Conservation (phyloP, 768 basidiomycete species). For the Obba rivulosa region DNA sequence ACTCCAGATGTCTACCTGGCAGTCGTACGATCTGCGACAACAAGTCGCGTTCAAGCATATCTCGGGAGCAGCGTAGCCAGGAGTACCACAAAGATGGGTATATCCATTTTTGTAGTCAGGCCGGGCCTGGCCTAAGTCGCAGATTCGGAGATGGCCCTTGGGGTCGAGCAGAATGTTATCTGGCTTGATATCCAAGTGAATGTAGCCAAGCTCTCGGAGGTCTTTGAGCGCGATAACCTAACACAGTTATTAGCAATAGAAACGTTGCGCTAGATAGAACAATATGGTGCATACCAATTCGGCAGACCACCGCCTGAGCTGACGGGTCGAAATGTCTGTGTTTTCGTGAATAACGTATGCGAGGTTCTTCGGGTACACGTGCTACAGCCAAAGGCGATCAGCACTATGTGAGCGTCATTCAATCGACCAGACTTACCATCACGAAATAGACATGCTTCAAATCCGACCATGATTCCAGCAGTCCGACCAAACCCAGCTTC, state of each 20-base stretch:
- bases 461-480: conserved; percentile 10
- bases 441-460: conserved; percentile 8
- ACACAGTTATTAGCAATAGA: neutral
- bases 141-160: conserved; percentile 28
- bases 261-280: neutral
- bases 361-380: neutral
- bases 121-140: conserved; percentile 38
- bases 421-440: conserved; percentile 1
- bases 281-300: conserved; percentile 9
- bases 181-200: conserved; percentile 48
- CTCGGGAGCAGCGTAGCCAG: conserved; percentile 43
- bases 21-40: conserved; percentile 28
- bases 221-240: conserved; percentile 23
- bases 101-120: conserved; percentile 1
- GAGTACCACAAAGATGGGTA: conserved; percentile 28
- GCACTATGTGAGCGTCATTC: neutral
- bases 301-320: conserved; percentile 5
- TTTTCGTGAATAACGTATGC: neutral
- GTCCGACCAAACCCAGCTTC: neutral
- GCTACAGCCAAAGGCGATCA: no score
- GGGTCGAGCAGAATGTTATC: conserved; percentile 41
- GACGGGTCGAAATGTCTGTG: neutral
- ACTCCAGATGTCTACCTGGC: conserved; percentile 44
- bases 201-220: conserved; percentile 37
- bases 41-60: conserved; percentile 26